These are phyloP conservation scores for Aspergillus sp. DNA, from an alignment of 2,329 filamentous ascomycete species.

Conservation along the genomic window DNA sequence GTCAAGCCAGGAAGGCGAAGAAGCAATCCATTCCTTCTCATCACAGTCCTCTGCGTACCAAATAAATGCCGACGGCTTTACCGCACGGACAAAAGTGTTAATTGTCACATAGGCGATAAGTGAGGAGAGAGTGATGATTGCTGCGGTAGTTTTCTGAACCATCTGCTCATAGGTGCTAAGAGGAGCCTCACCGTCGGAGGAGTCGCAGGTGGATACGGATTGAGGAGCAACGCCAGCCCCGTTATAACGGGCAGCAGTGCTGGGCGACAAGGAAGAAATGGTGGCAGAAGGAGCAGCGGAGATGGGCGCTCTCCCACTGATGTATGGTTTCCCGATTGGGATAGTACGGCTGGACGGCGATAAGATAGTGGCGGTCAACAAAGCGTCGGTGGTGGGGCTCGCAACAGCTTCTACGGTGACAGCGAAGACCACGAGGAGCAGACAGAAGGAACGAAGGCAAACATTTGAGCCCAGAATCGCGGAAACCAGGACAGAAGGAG, in stretches of 20 bases:
- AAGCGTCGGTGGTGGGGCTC: conserved; percentile 9
- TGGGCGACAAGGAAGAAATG: background rate
- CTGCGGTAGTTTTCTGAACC: conserved; percentile 40
- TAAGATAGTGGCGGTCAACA: conserved; percentile 16
- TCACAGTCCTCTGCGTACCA: conserved; percentile 61
- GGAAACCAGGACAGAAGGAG: conserved; percentile 12
- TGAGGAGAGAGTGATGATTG: conserved; percentile 41
- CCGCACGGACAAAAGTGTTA: conserved; percentile 53
- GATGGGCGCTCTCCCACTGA: conserved; percentile 7
- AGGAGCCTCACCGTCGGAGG: conserved; percentile 12
- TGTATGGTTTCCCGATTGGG: conserved; percentile 12
- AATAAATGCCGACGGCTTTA: conserved; percentile 65
- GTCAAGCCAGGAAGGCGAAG: conserved; percentile 71
- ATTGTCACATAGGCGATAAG: conserved; percentile 45
- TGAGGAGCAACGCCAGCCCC: conserved; percentile 5
- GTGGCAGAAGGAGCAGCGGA: background rate
- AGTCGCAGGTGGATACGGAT: background rate
- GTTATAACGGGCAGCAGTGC: background rate
- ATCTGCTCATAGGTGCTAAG: conserved; percentile 36
- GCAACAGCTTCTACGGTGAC: conserved; percentile 4
- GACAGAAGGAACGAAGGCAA: conserved; percentile 12
- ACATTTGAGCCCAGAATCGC: conserved; percentile 13
- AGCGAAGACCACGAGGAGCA: conserved; percentile 15
- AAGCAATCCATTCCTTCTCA: conserved; percentile 68
- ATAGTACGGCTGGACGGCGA: conserved; percentile 4